These are phyloP conservation scores for Pleodorina starrii DNA, from an alignment of 139 green algal genomes.

Conservation along the genomic window DNA sequence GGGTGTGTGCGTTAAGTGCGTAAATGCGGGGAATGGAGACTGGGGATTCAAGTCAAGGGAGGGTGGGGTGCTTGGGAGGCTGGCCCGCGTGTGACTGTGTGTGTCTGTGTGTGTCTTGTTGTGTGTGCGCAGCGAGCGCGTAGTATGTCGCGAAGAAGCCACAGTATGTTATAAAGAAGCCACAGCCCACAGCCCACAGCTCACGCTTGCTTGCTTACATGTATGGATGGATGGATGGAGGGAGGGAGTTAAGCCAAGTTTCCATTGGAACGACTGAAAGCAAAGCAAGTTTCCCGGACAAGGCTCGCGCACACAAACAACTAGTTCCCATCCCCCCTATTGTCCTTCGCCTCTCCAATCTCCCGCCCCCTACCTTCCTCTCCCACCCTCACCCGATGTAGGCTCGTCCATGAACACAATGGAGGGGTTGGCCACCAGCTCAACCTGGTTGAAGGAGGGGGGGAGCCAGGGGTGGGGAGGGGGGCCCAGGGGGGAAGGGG, in stretches of 20 bases:
- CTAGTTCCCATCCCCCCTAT: neutral
- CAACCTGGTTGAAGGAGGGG: slow-evolving; percentile 33
- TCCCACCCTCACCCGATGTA: slow-evolving; percentile 45
- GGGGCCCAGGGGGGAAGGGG: neutral
- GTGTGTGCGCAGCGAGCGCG: too few relatives aligned
- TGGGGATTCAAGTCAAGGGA: neutral
- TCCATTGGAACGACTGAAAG: neutral
- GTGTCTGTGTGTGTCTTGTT: too few relatives aligned
- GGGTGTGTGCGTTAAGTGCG: neutral
- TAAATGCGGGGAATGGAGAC: neutral
- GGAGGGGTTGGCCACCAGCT: slow-evolving; percentile 86
- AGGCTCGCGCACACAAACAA: too few relatives aligned
- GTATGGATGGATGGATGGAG: too few relatives aligned
- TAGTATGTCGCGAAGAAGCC: too few relatives aligned
- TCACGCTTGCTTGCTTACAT: too few relatives aligned
- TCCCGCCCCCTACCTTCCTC: neutral
- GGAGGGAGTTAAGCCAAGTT: neutral
- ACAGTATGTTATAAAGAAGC: too few relatives aligned
- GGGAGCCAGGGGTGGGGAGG: neutral
- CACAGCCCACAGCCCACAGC: too few relatives aligned
- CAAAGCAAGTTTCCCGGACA: neutral
- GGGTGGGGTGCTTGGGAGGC: neutral
- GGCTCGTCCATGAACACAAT: slow-evolving; percentile 70
- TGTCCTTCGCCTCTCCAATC: neutral
- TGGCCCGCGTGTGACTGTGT: too few relatives aligned